A percentile compares a stretch with the other conserved stretches of the same genome.
These are phyloP conservation scores for Vinca minor DNA, from an alignment of 257 asterid genomes.

Conservation along the genomic window DNA sequence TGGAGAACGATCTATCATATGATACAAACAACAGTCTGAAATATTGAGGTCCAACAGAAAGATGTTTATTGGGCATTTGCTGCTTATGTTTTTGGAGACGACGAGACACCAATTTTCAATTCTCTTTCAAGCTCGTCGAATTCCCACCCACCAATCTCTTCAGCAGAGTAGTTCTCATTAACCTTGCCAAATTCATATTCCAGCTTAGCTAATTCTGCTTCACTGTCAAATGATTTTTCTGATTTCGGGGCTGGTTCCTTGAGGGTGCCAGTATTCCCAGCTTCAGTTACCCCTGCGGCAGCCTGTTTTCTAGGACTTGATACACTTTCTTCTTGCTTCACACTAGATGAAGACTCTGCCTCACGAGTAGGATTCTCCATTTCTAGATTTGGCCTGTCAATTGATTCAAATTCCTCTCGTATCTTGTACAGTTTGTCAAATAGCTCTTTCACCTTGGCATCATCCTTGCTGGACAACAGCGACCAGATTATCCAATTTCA, in stretches of 20 bases:
- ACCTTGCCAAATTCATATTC: conserved; percentile 88
- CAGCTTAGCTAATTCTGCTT: conserved; percentile 72
- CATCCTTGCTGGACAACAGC: conserved; percentile 56
- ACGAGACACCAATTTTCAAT: conserved; percentile 43
- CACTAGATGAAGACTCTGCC: conserved; percentile 31
- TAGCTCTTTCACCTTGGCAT: conserved; percentile 53
- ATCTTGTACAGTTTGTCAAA: conserved; percentile 66
- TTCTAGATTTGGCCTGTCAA: conserved; percentile 78
- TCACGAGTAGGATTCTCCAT: conserved; percentile 62
- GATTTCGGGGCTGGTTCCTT: conserved; percentile 25
- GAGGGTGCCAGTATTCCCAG: conserved; percentile 22
- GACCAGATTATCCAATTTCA: conserved; percentile 13
- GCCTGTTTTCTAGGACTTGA: conserved; percentile 29
- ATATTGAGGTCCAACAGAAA: conserved; percentile 10
- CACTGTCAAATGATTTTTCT: conserved; percentile 50
- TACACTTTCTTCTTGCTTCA: conserved; percentile 27
- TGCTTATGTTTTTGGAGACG: conserved; percentile 33
- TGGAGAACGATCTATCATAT: conserved; percentile 14
- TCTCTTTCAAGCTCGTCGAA: conserved; percentile 91
- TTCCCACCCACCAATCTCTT: conserved; percentile 90
- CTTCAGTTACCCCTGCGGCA: conserved; percentile 23
- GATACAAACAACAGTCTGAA: conserved; percentile 6
- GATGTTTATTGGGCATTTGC: conserved; percentile 1
- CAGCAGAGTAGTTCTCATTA: conserved; percentile 50
- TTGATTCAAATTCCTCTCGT: conserved; percentile 60